Evolutionary conservation across 371 early-diverging fungal species (phyloP), one percentile per base, ranked within the genome.

Genomic region (Dentiscutata heterogama): DNA sequence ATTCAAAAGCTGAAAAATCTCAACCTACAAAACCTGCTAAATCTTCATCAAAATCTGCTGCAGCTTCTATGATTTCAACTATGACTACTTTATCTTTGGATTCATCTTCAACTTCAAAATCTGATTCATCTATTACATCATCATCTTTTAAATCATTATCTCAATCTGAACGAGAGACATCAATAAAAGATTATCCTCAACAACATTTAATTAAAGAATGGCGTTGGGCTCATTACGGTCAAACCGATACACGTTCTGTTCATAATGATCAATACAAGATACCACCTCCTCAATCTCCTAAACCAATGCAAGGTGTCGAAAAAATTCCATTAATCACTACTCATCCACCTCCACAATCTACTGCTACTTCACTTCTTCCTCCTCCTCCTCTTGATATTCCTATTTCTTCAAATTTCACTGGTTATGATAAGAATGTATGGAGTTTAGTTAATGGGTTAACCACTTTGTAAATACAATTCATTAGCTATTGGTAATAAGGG

Each of bases 181-280:
- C 65, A 10, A 64, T 64, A 25, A 65, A 65, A 31, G 35, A 61
- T 3, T n/a, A 61, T 22, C 61, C 61, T 25, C 35, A 65, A 65
- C 35, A 65, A 65, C 18, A 25, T 11, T 65, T 31, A 31, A 65
- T 27, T 25, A 73, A 73, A 29, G 46, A 73, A 54, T 73, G 73
- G 73, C 73, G 73, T 16, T 73, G 73, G 73, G 25, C 54, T 13
- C 51, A 73, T 73, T 73, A 73, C 18, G 51, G 25, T 53, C 73
- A 73, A 53, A 29, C 18, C 4, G 54, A 73, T 18, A 3, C 70
- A 14, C 35, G 42, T 8, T n/a, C 31, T 5, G 39, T 39, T 39
- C 25, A 22, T 22, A 25, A 22, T 22, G 61, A 61, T 20, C 22
- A 29, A 14, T 46, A 70, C 10, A 35, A 35, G 4, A 2, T 22